Evolutionary conservation across 805 yeast species (phyloP).

Genomic region (Yarrowia yakushimensis): DNA sequence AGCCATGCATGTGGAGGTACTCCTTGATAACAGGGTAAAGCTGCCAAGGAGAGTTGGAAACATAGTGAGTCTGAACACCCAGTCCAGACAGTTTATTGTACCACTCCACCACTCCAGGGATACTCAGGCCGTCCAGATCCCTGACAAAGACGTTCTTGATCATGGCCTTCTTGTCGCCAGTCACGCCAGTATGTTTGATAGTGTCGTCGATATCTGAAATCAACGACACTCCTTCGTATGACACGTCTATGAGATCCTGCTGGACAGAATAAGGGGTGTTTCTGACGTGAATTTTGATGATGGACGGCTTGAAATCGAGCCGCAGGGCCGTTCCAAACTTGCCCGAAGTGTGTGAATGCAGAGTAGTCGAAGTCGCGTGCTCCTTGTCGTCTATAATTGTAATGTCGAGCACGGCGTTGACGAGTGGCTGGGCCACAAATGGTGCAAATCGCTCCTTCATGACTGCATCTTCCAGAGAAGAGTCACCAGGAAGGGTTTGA

Average conservation of each 20-base stretch:
- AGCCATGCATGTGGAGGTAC: slow-evolving; percentile 51
- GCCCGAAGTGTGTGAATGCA: slow-evolving; percentile 61
- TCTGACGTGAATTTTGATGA: slow-evolving; percentile 39
- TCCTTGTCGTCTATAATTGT: slow-evolving; percentile 47
- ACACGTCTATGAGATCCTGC: slow-evolving; percentile 43
- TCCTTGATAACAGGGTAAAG: slow-evolving; percentile 58
- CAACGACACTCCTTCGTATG: slow-evolving; percentile 55
- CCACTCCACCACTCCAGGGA: slow-evolving; percentile 75
- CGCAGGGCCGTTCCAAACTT: slow-evolving; percentile 53
- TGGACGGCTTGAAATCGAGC: slow-evolving; percentile 59
- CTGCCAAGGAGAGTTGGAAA: slow-evolving; percentile 95
- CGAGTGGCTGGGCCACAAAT: slow-evolving; percentile 64
- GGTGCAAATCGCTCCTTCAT: slow-evolving; percentile 64
- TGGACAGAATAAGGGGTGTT: slow-evolving; percentile 27
- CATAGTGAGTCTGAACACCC: slow-evolving; percentile 55
- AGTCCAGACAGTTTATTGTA: slow-evolving; percentile 39
- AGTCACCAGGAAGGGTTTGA: background rate
- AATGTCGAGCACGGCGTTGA: slow-evolving; percentile 53
- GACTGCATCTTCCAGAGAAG: slow-evolving; percentile 42
- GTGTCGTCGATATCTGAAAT: slow-evolving; percentile 96
- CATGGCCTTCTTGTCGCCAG: slow-evolving; percentile 80
- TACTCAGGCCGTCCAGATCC: slow-evolving; percentile 61
- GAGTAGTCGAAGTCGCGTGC: slow-evolving; percentile 30
- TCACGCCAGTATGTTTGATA: slow-evolving; percentile 81
- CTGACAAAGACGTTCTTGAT: slow-evolving; percentile 73